Evolutionary conservation across 2,329 filamentous ascomycete species (phyloP).

Genomic region (Pyricularia sp.): DNA sequence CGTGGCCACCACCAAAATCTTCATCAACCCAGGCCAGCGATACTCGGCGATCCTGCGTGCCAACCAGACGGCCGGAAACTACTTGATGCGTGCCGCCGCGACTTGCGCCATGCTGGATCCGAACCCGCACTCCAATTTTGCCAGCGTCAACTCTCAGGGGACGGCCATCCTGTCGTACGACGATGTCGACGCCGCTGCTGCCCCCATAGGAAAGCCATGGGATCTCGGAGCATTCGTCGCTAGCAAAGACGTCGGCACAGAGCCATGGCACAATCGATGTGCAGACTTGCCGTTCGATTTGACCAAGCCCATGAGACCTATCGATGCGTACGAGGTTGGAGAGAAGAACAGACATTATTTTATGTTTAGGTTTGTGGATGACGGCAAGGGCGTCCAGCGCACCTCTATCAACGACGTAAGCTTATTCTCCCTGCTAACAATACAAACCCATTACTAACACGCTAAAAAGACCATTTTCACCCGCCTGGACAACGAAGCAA

Average conservation of each 20-base stretch:
- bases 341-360: constrained; percentile 22
- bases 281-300: constrained; percentile 25
- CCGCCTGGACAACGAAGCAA: constrained; percentile 3
- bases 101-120: constrained; percentile 5
- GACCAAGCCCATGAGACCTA: constrained; percentile 19
- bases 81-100: constrained; percentile 6
- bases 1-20: constrained; percentile 47
- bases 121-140: constrained; percentile 10
- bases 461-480: not conserved
- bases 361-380: constrained; percentile 24
- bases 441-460: not conserved
- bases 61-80: constrained; percentile 35
- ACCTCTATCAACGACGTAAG: constrained; percentile 26
- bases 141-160: constrained; percentile 17
- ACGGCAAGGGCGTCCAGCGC: constrained; percentile 22
- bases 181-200: constrained; percentile 7
- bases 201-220: constrained; percentile 15
- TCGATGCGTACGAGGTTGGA: constrained; percentile 18
- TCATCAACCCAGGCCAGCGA: constrained; percentile 60
- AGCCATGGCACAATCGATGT: constrained; percentile 22
- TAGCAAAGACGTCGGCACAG: constrained; percentile 17
- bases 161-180: constrained; percentile 22
- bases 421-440: too few relatives aligned
- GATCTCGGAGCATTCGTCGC: constrained; percentile 20
- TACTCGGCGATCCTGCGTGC: constrained; percentile 58